phyloP scores from a whole-genome alignment of 495 filamentous ascomycete species.

The Hyaloscypha bicolor region DNA sequence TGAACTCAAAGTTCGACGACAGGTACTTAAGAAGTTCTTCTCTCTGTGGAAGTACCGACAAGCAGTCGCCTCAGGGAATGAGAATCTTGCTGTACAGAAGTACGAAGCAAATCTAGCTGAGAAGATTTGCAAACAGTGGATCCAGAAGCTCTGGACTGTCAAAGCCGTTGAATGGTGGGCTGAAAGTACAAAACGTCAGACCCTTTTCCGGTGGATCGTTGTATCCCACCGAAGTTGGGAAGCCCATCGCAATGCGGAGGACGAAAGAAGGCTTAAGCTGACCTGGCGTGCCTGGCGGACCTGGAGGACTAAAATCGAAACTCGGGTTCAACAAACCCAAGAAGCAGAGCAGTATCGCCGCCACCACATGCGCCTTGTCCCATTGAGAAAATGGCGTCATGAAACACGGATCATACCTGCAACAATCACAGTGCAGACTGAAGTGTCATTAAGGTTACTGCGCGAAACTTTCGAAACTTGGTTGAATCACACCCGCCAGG shows the following conservation, averaged over 20 bases:
- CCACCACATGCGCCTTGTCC: background rate
- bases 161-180: conserved; percentile 57
- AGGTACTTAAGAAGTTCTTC: conserved; percentile 60
- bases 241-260: conserved; percentile 18
- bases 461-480: conserved; percentile 54
- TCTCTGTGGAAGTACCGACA: conserved; percentile 54
- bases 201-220: conserved; percentile 37
- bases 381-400: conserved; percentile 38
- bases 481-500: conserved; percentile 49
- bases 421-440: conserved; percentile 46
- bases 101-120: conserved; percentile 47
- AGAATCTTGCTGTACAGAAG: conserved; percentile 44
- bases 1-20: conserved; percentile 65
- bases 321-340: conserved; percentile 20
- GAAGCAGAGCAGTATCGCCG: conserved; percentile 16
- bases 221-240: conserved; percentile 23
- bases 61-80: conserved; percentile 36
- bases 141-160: conserved; percentile 54
- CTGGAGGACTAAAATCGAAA: conserved; percentile 32
- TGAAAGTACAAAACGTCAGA: conserved; percentile 47
- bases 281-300: conserved; percentile 33
- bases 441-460: conserved; percentile 50
- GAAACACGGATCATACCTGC: conserved; percentile 51
- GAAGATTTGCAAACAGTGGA: conserved; percentile 57
- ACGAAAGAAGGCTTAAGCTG: conserved; percentile 19